A percentile compares a stretch with the other conserved stretches of the same genome.
Evolutionary conservation across 2,329 filamentous ascomycete species (phyloP).

Genomic region (Sordariomycetes sp.): DNA sequence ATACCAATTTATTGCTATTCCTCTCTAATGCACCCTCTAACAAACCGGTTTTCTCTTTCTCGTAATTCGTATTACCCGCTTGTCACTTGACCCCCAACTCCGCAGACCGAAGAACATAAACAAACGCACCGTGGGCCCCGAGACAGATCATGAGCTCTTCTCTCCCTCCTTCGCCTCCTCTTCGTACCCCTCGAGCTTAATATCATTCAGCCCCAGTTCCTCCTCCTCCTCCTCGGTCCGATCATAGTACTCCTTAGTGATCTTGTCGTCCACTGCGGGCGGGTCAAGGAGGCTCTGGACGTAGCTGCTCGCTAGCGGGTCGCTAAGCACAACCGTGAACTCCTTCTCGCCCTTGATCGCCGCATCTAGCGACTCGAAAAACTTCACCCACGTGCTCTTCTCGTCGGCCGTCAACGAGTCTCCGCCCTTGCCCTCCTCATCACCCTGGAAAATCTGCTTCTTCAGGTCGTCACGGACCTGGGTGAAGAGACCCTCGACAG

Average conservation of each 20-base stretch:
- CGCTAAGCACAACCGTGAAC: conserved; percentile 75
- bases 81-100: not conserved
- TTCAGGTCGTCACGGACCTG: conserved; percentile 87
- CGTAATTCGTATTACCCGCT: not conserved
- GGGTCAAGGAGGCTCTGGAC: conserved; percentile 83
- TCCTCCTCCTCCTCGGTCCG: conserved; percentile 90
- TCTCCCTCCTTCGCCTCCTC: conserved; percentile 17
- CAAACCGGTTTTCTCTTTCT: not conserved
- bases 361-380: conserved; percentile 66
- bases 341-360: conserved; percentile 72
- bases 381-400: conserved; percentile 64
- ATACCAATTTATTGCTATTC: not conserved
- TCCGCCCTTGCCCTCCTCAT: conserved; percentile 41
- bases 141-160: not conserved
- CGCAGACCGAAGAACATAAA: not conserved
- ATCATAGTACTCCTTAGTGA: conserved; percentile 72
- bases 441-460: conserved; percentile 75
- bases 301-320: conserved; percentile 87
- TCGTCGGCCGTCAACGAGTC: conserved; percentile 64
- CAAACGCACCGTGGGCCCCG: not conserved
- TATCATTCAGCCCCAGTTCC: conserved; percentile 80
- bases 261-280: conserved; percentile 59
- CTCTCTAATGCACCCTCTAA: not conserved
- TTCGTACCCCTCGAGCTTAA: conserved; percentile 85
- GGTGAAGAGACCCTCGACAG: conserved; percentile 84